phyloP scores from a whole-genome alignment of 768 basidiomycete genomes.

The Rhodocollybia butyracea region DNA sequence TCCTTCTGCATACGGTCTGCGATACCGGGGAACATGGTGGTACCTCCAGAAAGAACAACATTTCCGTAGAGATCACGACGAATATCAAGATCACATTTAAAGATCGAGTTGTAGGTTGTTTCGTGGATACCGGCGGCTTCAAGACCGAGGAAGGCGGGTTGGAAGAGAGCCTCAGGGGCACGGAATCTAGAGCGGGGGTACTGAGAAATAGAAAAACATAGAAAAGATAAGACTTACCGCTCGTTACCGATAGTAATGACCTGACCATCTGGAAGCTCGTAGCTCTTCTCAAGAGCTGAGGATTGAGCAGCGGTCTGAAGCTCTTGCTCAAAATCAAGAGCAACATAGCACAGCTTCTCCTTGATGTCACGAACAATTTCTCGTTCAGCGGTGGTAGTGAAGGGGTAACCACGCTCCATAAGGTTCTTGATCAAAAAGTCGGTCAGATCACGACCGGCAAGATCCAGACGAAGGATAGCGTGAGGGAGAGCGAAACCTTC shows the following conservation, averaged over 20 bases:
- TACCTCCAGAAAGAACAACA: constrained; percentile 85
- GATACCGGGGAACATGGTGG: constrained; percentile 96
- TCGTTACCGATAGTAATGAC: constrained; percentile 95
- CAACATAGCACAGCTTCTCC: constrained; percentile 83
- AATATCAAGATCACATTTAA: constrained; percentile 85
- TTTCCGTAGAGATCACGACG: constrained; percentile 80
- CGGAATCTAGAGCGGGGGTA: constrained; percentile 61
- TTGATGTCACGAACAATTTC: constrained; percentile 98
- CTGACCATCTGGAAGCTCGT: constrained; percentile 84
- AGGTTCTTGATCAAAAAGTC: constrained; percentile 73
- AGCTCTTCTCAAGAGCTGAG: constrained; percentile 66
- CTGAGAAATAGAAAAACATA: constrained; percentile 37
- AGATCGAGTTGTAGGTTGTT: constrained; percentile 86
- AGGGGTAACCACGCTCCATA: constrained; percentile 89
- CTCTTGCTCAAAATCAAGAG: constrained; percentile 72
- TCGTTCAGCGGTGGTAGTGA: constrained; percentile 90
- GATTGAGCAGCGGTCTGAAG: constrained; percentile 66
- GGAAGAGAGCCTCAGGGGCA: constrained; percentile 92
- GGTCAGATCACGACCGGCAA: constrained; percentile 65
- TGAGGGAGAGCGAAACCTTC: constrained; percentile 69
- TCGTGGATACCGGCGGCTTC: constrained; percentile 77
- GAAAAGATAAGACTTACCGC: constrained; percentile 38
- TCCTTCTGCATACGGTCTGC: constrained; percentile 82
- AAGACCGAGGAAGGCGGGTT: constrained; percentile 84
- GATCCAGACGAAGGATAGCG: constrained; percentile 66